These are phyloP conservation scores for Xylaria telfairii DNA, from an alignment of 495 filamentous ascomycete species.

Conservation along the genomic window DNA sequence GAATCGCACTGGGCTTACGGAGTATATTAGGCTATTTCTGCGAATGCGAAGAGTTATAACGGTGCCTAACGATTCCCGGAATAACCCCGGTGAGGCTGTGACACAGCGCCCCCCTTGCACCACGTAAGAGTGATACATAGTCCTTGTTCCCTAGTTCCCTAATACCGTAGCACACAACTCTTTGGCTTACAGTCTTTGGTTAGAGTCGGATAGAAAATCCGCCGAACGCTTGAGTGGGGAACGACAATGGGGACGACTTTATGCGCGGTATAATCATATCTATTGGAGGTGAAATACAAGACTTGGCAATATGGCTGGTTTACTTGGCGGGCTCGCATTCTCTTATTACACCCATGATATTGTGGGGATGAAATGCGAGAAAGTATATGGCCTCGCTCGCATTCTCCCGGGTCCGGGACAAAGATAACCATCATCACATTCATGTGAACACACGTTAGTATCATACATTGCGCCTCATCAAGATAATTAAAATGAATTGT, in stretches of 20 bases:
- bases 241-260: not conserved
- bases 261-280: not conserved
- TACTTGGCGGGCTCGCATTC: not conserved
- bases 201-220: not conserved
- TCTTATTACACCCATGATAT: not conserved
- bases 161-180: not conserved
- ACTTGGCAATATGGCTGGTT: not conserved
- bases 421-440: not conserved
- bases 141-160: not conserved
- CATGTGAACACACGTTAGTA: not conserved
- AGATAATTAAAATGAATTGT: not conserved
- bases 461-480: not conserved
- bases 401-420: not conserved
- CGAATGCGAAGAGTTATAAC: not conserved
- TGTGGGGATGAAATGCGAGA: conserved; percentile 3
- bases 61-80: not conserved
- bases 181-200: not conserved
- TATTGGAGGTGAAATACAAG: not conserved
- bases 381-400: not conserved
- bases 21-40: not conserved
- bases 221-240: not conserved
- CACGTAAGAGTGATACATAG: not conserved
- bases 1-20: not conserved
- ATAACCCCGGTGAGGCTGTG: not conserved
- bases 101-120: not conserved